A percentile compares a stretch with the other conserved stretches of the same genome.
phyloP scores from a whole-genome alignment of 495 filamentous ascomycete genomes.

The Aspergillus kassunensis region DNA sequence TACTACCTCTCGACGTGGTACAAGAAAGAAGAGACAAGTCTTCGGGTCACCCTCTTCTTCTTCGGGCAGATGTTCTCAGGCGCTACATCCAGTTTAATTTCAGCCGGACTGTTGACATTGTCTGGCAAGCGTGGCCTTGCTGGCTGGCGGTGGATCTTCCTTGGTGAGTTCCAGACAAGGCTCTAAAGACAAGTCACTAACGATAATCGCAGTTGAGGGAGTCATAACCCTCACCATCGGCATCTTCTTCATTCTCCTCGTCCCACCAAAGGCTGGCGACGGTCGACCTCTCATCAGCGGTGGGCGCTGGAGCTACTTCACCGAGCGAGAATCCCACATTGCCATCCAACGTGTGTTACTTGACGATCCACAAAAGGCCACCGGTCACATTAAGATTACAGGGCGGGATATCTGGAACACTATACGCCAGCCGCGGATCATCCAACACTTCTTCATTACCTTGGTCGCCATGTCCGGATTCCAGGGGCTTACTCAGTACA shows the following conservation, averaged over 20 bases:
- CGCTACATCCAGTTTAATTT: constrained; percentile 51
- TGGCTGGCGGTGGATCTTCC: constrained; percentile 64
- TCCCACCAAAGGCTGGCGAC: constrained; percentile 41
- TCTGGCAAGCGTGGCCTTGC: constrained; percentile 43
- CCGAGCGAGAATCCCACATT: constrained; percentile 40
- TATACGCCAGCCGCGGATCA: constrained; percentile 34
- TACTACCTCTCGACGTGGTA: constrained; percentile 61
- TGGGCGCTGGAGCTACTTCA: constrained; percentile 40
- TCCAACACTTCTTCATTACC: constrained; percentile 36
- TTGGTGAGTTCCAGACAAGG: constrained; percentile 42
- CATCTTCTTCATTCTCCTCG: constrained; percentile 45
- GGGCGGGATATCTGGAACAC: constrained; percentile 39
- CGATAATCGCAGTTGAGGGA: constrained; percentile 41
- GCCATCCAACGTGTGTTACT: constrained; percentile 37
- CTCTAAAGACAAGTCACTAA: too few species aligned
- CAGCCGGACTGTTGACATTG: constrained; percentile 48
- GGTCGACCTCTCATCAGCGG: constrained; percentile 40
- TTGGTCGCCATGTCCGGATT: constrained; percentile 46
- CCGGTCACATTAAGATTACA: constrained; percentile 39
- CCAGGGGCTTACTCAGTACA: constrained; percentile 40
- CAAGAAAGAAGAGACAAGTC: constrained; percentile 51
- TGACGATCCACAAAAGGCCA: constrained; percentile 42
- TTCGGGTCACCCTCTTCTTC: constrained; percentile 53
- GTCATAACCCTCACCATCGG: constrained; percentile 48
- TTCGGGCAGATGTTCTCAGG: constrained; percentile 51